phyloP scores from a whole-genome alignment of 495 filamentous ascomycete genomes.

The Xylaria bambusicola region DNA sequence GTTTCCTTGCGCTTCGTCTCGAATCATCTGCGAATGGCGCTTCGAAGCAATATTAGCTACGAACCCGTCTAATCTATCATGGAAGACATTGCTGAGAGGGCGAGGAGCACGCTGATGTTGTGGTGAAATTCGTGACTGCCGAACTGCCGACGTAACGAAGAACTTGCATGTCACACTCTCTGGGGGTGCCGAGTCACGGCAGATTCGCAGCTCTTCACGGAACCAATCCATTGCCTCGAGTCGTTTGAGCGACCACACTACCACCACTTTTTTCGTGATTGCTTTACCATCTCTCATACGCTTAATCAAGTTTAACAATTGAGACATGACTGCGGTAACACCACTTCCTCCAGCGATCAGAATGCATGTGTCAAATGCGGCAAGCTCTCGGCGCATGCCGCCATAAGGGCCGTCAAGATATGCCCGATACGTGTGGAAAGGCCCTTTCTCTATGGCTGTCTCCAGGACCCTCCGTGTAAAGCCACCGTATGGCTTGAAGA shows the following conservation, averaged over 20 bases:
- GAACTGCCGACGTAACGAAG: constrained; percentile 78
- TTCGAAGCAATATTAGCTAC: constrained; percentile 80
- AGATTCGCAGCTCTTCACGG: constrained; percentile 89
- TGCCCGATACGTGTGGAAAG: constrained; percentile 83
- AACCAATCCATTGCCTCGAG: constrained; percentile 98
- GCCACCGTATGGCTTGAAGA: constrained; percentile 87
- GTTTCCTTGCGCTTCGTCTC: constrained; percentile 79
- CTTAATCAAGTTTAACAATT: constrained; percentile 88
- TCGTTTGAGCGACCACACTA: constrained; percentile 88
- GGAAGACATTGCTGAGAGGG: constrained; percentile 68
- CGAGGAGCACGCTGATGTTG: constrained; percentile 53
- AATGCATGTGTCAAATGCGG: constrained; percentile 90
- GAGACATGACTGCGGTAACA: constrained; percentile 89
- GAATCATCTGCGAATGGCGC: constrained; percentile 76
- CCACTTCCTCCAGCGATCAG: constrained; percentile 92
- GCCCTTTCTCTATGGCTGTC: constrained; percentile 76
- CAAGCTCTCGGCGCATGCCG: constrained; percentile 86
- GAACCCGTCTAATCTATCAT: constrained; percentile 81
- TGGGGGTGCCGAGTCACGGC: constrained; percentile 78
- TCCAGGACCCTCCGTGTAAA: constrained; percentile 82
- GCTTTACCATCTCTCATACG: constrained; percentile 92
- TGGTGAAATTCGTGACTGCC: constrained; percentile 41
- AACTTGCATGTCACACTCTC: constrained; percentile 90
- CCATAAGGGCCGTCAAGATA: constrained; percentile 94
- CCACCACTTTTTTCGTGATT: constrained; percentile 83